These are phyloP conservation scores for Beta lomatogona DNA, from an alignment of 179 eudicot species.

Conservation along the genomic window DNA sequence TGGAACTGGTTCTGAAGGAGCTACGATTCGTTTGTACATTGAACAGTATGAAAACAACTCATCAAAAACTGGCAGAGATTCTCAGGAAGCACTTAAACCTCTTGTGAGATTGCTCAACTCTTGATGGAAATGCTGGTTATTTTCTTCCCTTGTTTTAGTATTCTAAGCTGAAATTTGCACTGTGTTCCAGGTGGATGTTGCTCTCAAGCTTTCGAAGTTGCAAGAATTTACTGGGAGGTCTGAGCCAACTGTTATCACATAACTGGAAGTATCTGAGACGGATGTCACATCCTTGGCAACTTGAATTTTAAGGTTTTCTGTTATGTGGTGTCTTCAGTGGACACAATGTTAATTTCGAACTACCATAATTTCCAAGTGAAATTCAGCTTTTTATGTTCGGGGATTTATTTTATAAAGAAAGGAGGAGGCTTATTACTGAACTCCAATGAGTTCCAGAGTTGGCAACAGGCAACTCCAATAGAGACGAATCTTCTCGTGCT, in stretches of 20 bases:
- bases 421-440: neutral
- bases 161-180: neutral
- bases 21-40: slow-evolving; percentile 90
- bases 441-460: slow-evolving; percentile 8
- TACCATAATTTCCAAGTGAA: neutral
- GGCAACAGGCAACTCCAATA: slow-evolving; percentile 9
- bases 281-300: neutral
- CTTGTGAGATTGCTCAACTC: slow-evolving; percentile 54
- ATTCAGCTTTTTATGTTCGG: neutral
- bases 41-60: slow-evolving; percentile 92
- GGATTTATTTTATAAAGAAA: neutral
- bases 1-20: slow-evolving; percentile 99
- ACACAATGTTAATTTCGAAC: neutral
- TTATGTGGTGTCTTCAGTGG: neutral
- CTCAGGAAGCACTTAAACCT: slow-evolving; percentile 90
- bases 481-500: neutral
- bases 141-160: neutral
- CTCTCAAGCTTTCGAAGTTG: slow-evolving; percentile 92
- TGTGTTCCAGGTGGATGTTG: slow-evolving; percentile 72
- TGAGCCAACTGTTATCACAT: slow-evolving; percentile 93
- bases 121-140: neutral
- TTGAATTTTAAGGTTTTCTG: neutral
- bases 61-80: slow-evolving; percentile 78
- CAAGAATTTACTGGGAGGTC: slow-evolving; percentile 85
- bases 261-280: slow-evolving; percentile 11